These are phyloP conservation scores for Aureobasidium melanogenum DNA, from an alignment of 2,329 filamentous ascomycete species.

Conservation along the genomic window DNA sequence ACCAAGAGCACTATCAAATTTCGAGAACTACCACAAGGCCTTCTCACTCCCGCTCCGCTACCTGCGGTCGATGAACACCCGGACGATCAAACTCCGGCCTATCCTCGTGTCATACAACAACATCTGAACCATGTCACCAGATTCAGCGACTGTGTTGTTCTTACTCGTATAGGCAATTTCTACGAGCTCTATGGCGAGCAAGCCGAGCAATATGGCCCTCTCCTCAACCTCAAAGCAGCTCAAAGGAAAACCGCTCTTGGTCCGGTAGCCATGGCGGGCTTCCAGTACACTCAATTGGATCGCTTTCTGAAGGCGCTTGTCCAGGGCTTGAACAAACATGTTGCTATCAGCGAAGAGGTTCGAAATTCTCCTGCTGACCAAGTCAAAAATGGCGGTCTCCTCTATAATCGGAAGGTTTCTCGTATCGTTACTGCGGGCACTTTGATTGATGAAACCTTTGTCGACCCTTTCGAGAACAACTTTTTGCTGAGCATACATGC, in stretches of 20 bases:
- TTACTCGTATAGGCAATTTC: constrained; percentile 90
- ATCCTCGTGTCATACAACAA: constrained; percentile 84
- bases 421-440: constrained; percentile 91
- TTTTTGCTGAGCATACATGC: constrained; percentile 77
- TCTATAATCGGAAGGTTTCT: constrained; percentile 77
- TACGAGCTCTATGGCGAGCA: constrained; percentile 98
- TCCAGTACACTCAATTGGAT: constrained; percentile 87
- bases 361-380: constrained; percentile 62
- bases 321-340: constrained; percentile 80
- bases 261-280: constrained; percentile 86
- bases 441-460: constrained; percentile 93
- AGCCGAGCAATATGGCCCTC: constrained; percentile 76
- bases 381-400: constrained; percentile 64
- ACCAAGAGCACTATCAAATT: constrained; percentile 28
- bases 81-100: constrained; percentile 43
- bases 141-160: constrained; percentile 80
- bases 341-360: constrained; percentile 91
- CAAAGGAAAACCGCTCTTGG: constrained; percentile 71
- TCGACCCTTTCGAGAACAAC: constrained; percentile 89
- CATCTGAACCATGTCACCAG: constrained; percentile 82
- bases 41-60: constrained; percentile 36
- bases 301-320: constrained; percentile 88
- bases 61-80: constrained; percentile 30
- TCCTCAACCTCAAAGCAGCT: constrained; percentile 80
- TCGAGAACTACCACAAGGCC: constrained; percentile 48